Evolutionary conservation across 371 early-diverging fungal species (phyloP).

Genomic region (Mucor piriformis): DNA sequence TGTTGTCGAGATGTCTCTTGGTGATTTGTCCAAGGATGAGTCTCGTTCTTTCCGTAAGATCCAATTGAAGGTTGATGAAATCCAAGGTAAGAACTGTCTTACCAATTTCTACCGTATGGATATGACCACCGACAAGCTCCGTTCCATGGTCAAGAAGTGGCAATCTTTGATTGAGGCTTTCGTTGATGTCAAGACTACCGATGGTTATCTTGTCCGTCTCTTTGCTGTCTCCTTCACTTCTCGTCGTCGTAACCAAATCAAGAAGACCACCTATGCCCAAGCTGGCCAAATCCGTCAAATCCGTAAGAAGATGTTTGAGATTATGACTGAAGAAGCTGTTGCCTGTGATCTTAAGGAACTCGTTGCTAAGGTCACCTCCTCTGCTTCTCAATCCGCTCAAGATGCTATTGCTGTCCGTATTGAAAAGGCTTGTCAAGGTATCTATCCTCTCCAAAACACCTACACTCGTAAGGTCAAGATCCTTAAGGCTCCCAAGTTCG

Average conservation of each 20-base stretch:
- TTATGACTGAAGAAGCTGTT: conserved; percentile 91
- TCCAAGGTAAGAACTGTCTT: conserved; percentile 98
- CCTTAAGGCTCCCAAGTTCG: conserved; percentile 97
- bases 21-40: conserved; percentile 97
- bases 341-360: conserved; percentile 96
- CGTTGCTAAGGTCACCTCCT: conserved; percentile 92
- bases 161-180: conserved; percentile 99
- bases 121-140: conserved; percentile 99
- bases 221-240: conserved; percentile 99
- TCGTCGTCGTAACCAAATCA: conserved; percentile 93
- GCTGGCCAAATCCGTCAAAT: conserved; percentile 97
- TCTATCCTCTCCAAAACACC: conserved; percentile 99
- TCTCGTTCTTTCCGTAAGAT: conserved; percentile 98
- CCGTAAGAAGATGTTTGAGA: conserved; percentile 99
- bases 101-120: conserved; percentile 99
- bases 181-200: conserved; percentile 99
- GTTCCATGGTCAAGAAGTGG: conserved; percentile 99
- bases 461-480: conserved; percentile 99
- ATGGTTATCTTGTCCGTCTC: conserved; percentile 98
- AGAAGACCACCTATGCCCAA: conserved; percentile 99
- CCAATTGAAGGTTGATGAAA: conserved; percentile 97
- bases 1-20: conserved; percentile 98
- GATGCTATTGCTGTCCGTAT: conserved; percentile 95
- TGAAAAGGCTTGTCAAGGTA: conserved; percentile 95
- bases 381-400: conserved; percentile 54